Evolutionary conservation across 352 stramenopile genomes (phyloP), one percentile per base, ranked within the genome.

Genomic region (Phytophthora tentaculata): DNA sequence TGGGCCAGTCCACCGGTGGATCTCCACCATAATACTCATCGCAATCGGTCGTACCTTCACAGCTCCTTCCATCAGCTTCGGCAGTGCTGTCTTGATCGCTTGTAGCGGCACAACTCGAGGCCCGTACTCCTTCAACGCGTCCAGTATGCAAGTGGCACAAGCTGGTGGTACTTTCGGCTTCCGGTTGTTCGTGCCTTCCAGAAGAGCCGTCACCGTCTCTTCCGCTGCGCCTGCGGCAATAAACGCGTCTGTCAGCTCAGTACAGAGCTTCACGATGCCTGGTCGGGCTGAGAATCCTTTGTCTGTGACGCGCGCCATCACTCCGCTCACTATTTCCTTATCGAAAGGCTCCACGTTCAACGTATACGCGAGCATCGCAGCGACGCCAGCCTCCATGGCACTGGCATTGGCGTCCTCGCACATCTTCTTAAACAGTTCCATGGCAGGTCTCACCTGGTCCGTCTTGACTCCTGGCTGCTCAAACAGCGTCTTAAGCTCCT

Each of bases 111-210:
- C 67, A 7, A 94, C 76, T 13, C 79, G 80, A 0, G 88, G 88
- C n/a, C 89, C 89, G 51, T 94, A 96, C 7, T 80, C 84, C 58
- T 91, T 90, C 22, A 96, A 74, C 8, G 80, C 76, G 35, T 96
- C 88, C 0, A 95, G 61, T 13, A 89, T 84, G 52, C 72, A 83
- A 3, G 72, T 68, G 0, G 84, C 71, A 80, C 89, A 96, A 0
- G 84, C 86, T 12, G 89, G 86, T 19, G 89, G 88, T 0, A 95
- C 88, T 28, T 96, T 96, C 1, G 88, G 89, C 54, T 96, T 96
- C 43, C 90, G 90, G 64, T 96, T 94, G 43, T 88, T 91, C 2
- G 87, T 92, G 26, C 88, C 89, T 86, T 96, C 88, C 20, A 96
- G 73, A 1, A 96, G 59, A 20, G 86, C 81, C 5, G 39, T 69